Base-by-base conservation (phyloP, 768 basidiomycete species). In the Podaxis sp. region DNA sequence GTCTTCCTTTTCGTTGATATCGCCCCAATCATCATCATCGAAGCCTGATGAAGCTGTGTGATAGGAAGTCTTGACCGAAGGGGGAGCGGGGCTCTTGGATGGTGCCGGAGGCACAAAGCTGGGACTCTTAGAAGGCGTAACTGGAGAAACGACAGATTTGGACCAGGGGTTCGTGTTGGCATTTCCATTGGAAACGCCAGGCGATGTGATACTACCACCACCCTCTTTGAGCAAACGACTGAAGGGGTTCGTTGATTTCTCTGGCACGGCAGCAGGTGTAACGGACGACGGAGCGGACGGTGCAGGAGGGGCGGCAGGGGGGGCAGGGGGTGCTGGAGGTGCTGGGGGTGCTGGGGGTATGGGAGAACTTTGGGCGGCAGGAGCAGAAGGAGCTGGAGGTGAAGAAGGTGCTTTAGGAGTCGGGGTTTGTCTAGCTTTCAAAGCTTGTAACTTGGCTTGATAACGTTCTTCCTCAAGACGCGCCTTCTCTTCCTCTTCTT, bases 11-110 rank as follows among this genome's bases (percentile, higher is more conserved):
- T 95, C 93, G 69, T 85, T 78, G 54, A 93, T 78, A n/a, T 87
- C 86, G 59, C 89, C 93, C 93, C 94, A 96, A 55, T 94, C 93
- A 17, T 91, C 90, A 1, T 91, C 89, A 48, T 74, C 73, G 24
- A 63, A 68, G 36, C 79, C 80, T 2, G 76, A 73, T 0, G 88
- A 82, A 0, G 85, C 89, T 0, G 85, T 88, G 65, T 89, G 75
- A 64, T 92, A 91, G 2, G 82, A 71, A 0, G 82, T 72, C 70
- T 84, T 88, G 24, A 81, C 71, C 0, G 84, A 74, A 6, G 82
- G 75, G 1, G 88, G 85, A 1, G 77, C 77, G 1, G 89, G 84
- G 64, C 84, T 84, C 70, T 80, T 84, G 4, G 75, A 70, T 2
- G 80, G 75, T 4, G 82, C 75, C 24, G 80, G 74, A 8, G 60